Evolutionary conservation across 257 asterid species (phyloP).

Genomic region (Ballota nigra): DNA sequence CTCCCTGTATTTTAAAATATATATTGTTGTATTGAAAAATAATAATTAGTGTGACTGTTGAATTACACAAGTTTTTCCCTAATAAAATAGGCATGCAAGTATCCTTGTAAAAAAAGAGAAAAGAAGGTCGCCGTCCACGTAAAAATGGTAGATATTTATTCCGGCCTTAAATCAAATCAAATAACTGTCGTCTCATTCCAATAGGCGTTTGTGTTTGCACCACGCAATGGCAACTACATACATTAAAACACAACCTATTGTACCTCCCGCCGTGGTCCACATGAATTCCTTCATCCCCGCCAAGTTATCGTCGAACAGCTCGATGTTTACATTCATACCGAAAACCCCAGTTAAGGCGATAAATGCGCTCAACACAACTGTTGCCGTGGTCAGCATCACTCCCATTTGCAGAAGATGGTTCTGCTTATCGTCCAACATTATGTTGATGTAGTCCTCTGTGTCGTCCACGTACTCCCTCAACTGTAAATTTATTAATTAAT

Average conservation of each 20-base stretch:
- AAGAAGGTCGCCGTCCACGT: no score
- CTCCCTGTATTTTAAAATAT: no score
- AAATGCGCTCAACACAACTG: constrained; percentile 68
- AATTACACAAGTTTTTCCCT: no score
- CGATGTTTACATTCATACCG: constrained; percentile 64
- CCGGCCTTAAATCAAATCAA: no score
- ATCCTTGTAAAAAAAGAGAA: no score
- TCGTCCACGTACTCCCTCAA: constrained; percentile 89
- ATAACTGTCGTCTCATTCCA: no score
- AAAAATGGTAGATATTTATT: no score
- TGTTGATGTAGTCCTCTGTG: constrained; percentile 86
- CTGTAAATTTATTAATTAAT: no score
- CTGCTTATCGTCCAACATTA: constrained; percentile 86
- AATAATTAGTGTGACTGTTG: no score
- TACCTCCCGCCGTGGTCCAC: constrained; percentile 64
- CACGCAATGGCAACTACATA: constrained; percentile 56
- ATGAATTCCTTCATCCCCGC: constrained; percentile 51
- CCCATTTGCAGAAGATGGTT: constrained; percentile 92
- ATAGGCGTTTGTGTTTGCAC: constrained; percentile 58
- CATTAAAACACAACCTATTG: constrained; percentile 38
- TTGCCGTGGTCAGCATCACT: constrained; percentile 64
- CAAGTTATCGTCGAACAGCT: constrained; percentile 27
- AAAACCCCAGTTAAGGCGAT: constrained; percentile 64
- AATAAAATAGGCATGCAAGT: no score
- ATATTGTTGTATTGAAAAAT: no score